These are phyloP conservation scores for Musa balbisiana DNA, from an alignment of 202 grass and related monocot species.

Conservation along the genomic window DNA sequence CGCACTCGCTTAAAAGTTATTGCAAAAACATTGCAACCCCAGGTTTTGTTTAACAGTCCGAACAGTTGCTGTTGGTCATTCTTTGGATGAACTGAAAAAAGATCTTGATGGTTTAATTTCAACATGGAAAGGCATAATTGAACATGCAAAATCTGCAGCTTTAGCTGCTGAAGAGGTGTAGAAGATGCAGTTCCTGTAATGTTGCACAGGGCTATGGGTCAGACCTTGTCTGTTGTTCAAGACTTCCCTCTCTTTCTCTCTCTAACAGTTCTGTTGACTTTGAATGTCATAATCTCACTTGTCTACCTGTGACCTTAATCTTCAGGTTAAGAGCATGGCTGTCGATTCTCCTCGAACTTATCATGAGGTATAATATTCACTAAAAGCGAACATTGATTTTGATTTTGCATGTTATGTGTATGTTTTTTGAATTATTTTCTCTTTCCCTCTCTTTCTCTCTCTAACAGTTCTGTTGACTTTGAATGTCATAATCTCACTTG, in stretches of 20 bases:
- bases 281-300: slow-evolving; percentile 14
- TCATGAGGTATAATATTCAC: slow-evolving; percentile 47
- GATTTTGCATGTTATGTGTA: slow-evolving; percentile 6
- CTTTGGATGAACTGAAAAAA: slow-evolving; percentile 83
- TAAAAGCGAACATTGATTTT: not conserved
- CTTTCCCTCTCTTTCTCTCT: not conserved
- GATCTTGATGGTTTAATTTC: slow-evolving; percentile 74
- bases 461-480: not conserved
- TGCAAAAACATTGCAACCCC: slow-evolving; percentile 59
- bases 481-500: slow-evolving; percentile 15
- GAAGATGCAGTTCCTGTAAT: slow-evolving; percentile 81
- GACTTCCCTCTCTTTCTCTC: slow-evolving; percentile 22
- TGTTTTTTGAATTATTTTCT: slow-evolving; percentile 9
- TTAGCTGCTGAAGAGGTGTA: slow-evolving; percentile 68
- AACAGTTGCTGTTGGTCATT: slow-evolving; percentile 70
- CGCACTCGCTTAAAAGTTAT: slow-evolving; percentile 64
- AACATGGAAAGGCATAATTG: slow-evolving; percentile 81
- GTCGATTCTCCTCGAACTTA: slow-evolving; percentile 92
- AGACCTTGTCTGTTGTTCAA: slow-evolving; percentile 82
- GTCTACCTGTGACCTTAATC: slow-evolving; percentile 10
- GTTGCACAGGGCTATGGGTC: slow-evolving; percentile 68
- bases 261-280: not conserved
- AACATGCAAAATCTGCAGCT: slow-evolving; percentile 83
- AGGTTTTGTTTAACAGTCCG: slow-evolving; percentile 76
- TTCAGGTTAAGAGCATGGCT: slow-evolving; percentile 72